Evolutionary conservation across 345 rosid species (phyloP).

Genomic region (Eucalyptus brandiana): DNA sequence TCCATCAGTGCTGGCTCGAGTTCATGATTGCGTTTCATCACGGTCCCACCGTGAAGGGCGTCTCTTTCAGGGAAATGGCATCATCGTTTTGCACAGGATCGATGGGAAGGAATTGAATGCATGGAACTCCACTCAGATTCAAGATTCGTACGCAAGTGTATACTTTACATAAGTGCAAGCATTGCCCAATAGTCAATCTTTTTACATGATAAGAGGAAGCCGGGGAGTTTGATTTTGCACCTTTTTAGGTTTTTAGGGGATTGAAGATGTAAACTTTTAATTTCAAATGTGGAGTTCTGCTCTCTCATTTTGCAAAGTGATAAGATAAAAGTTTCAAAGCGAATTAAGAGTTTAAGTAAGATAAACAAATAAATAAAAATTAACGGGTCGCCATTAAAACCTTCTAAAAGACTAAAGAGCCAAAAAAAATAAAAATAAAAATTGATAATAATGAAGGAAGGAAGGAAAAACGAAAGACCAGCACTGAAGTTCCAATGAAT

Average conservation of each 20-base stretch:
- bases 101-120: background rate
- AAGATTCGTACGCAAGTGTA: background rate
- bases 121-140: background rate
- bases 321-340: accelerated
- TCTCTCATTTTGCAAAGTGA: accelerated
- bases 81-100: background rate
- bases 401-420: background rate
- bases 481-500: background rate
- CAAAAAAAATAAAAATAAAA: background rate
- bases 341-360: no score
- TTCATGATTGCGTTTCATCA: background rate
- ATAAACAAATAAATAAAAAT: accelerated
- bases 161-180: background rate
- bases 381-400: background rate
- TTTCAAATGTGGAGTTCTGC: no score
- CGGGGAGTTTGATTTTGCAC: accelerated
- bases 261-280: no score
- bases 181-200: no score
- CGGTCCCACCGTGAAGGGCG: background rate
- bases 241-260: no score
- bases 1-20: background rate
- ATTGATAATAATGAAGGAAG: background rate
- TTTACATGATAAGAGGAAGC: accelerated
- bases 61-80: background rate
- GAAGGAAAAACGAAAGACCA: background rate